Evolutionary conservation across 768 basidiomycete species (phyloP).

Genomic region (Holtermannia corniformis): DNA sequence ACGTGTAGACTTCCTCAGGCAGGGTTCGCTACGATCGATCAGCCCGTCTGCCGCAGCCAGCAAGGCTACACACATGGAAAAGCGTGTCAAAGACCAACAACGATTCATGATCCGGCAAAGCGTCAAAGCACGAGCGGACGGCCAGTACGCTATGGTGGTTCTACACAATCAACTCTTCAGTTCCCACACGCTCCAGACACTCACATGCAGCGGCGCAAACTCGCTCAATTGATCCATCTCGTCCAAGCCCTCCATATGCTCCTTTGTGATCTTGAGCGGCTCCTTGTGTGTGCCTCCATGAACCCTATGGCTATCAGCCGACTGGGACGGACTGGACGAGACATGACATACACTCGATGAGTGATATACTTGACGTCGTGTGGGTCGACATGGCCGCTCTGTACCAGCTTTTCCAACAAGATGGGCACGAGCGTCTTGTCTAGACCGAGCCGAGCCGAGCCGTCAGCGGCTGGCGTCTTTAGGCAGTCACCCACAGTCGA

Average conservation of each 20-base stretch:
- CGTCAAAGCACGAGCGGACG: constrained; percentile 49
- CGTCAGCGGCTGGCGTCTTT: neutral
- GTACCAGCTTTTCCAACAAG: constrained; percentile 25
- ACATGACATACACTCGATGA: constrained; percentile 36
- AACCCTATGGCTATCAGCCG: constrained; percentile 71
- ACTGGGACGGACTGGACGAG: constrained; percentile 47
- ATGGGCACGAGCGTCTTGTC: constrained; percentile 33
- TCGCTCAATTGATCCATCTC: constrained; percentile 54
- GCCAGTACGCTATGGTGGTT: constrained; percentile 45
- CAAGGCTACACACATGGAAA: constrained; percentile 29
- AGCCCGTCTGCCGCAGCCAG: too few relatives aligned
- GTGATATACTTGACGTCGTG: constrained; percentile 42
- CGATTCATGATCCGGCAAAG: constrained; percentile 58
- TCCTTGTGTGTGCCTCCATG: constrained; percentile 74
- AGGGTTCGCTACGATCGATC: constrained; percentile 58
- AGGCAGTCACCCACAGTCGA: constrained; percentile 27
- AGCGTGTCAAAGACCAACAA: constrained; percentile 83
- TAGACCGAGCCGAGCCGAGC: too few relatives aligned
- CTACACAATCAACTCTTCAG: constrained; percentile 23
- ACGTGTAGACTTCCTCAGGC: constrained; percentile 64
- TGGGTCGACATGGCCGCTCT: constrained; percentile 20
- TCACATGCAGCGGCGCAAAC: constrained; percentile 64
- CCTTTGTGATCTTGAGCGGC: constrained; percentile 58
- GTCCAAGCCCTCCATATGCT: constrained; percentile 63
- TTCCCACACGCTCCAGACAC: constrained; percentile 2